A percentile compares a stretch with the other conserved stretches of the same genome.
phyloP scores from a whole-genome alignment of 2,329 filamentous ascomycete genomes.

The Aspergillus japonicus region DNA sequence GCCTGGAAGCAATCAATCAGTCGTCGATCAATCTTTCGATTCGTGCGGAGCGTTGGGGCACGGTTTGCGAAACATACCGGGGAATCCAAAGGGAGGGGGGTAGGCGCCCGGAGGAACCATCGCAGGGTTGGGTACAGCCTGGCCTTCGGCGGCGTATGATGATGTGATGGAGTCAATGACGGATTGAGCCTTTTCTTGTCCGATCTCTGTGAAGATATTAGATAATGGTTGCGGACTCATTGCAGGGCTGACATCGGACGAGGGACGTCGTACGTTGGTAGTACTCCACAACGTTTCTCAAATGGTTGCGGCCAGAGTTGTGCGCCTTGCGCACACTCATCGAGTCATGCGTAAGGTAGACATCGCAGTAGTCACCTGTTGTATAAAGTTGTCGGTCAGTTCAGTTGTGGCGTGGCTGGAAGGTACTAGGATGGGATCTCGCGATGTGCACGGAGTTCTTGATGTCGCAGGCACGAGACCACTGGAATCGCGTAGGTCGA shows the following conservation, averaged over 20 bases:
- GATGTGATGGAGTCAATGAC: conserved; percentile 98
- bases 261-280: conserved; percentile 70
- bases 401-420: background rate
- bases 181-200: conserved; percentile 95
- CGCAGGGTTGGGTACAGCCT: conserved; percentile 82
- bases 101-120: conserved; percentile 59
- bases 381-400: conserved; percentile 10
- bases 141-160: conserved; percentile 91
- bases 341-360: conserved; percentile 99
- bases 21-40: background rate
- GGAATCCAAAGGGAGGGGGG: conserved; percentile 62
- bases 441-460: background rate
- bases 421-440: background rate
- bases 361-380: conserved; percentile 93
- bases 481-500: background rate
- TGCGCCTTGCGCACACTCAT: conserved; percentile 99
- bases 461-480: background rate
- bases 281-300: conserved; percentile 97
- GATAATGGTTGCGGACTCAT: background rate
- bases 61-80: conserved; percentile 46
- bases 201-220: conserved; percentile 68
- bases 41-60: background rate
- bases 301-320: conserved; percentile 92
- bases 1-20: conserved; percentile 20
- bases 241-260: background rate